Evolutionary conservation across 2,329 filamentous ascomycete species (phyloP), one percentile per base, ranked within the genome.

Genomic region (Sordariomycetes sp.): DNA sequence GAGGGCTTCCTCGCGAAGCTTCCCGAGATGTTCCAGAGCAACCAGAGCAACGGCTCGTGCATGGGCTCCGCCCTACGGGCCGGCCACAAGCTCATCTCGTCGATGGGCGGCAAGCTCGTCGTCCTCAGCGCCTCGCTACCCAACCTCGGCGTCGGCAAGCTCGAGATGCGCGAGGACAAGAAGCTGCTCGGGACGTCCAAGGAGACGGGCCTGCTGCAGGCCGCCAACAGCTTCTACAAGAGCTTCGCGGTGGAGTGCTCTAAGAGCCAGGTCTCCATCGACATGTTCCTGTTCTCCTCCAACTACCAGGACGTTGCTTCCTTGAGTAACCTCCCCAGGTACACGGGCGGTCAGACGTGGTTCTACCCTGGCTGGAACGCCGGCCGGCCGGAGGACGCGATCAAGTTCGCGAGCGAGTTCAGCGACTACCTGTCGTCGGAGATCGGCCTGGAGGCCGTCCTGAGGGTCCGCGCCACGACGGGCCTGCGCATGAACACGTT

Each of bases 361-460:
- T 97, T 96, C 76, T 99, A 99, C 68, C 94, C 94, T 15, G 92
- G 89, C 25, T 99, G 94, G 91, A 96, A 96, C 65, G 94, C 92
- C 20, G 91, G 90, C 32, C 82, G 94, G 61, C 86, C 85, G 25
- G 94, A 99, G 68, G 94, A 99, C 69, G 94, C 94, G 15, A 91
- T 97, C 73, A 99, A 97, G 71, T 97, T 97, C 67, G 94, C 92
- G 3, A 87, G 88, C 17, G 94, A 99, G 69, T 96, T 99, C 68
- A 95, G 90, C 65, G 92, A 97, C 67, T 96, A 94, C 67, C 76
- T 99, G n/a, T 96, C 91, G 10, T 85, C 91, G 0, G 94, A 99
- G 70, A 96, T 99, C 67, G 94, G 92, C 0, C 75, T 99, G 39
- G 94, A 99, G 72, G 94, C 94, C 51, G 94, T 99, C 42, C 85